Base-by-base conservation (phyloP, 176 grass and related monocot species). In the Pontederia crassipes region DNA sequence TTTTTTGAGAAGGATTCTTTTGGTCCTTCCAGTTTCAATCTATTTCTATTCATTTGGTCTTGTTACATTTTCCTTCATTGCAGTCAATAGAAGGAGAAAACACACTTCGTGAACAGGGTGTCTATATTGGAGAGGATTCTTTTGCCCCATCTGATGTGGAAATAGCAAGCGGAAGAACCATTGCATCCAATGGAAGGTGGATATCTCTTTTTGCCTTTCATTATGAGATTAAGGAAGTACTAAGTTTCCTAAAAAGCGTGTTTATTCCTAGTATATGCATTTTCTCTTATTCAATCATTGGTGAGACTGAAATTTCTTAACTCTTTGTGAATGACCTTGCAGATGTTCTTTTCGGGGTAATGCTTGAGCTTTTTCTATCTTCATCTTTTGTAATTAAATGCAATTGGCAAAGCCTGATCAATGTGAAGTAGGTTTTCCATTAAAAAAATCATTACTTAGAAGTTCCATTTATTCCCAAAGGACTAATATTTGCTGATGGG, bases 81-180 rank as follows among this genome's bases (percentile, higher is more conserved):
- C 75, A 92, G 88, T 65, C 71, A 60, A 82, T 46, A 28, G 82
- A 83, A 61, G 74, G 45, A 66, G 77, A 93, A 65, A 83, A 84
- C 68, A 72, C 69, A 51, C 57, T 93, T n/a, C 55, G 27, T 46
- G 56, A 68, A 73, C 69, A 80, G 10, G 67, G 72, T 66, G 48
- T 71, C 28, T 15, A 66, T 52, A 18, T 57, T 61, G 65, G 55
- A 54, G 69, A 85, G 66, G 55, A 67, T 59, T 73, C 79, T 65
- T 74, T 76, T 58, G 57, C 80, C 72, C 72, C 74, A 73, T 78
- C 76, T 78, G 73, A 64, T 68, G 85, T 74, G 61, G 76, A 83
- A 80, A 17, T 71, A 26, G 54, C 58, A 55, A 66, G 73, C 55
- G 20, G 15, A 14, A 67, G 67, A 68, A 62, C 56, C 72, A 55